These are phyloP conservation scores for Magnusiomyces magnusii DNA, from an alignment of 1,139 yeast species.

Conservation along the genomic window DNA sequence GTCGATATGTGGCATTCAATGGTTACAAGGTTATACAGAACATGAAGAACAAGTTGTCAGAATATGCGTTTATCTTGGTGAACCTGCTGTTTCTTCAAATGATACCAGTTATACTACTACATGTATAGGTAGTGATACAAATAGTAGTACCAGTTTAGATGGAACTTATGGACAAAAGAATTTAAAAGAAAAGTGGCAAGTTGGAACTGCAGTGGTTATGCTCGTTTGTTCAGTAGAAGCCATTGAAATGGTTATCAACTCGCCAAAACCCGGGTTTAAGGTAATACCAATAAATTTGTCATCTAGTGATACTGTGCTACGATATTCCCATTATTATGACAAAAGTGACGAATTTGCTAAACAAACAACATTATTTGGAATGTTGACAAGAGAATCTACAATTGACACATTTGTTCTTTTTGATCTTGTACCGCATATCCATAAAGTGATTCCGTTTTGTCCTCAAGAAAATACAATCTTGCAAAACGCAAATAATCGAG, in stretches of 20 bases:
- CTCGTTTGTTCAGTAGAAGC: neutral
- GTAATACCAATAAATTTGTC: neutral
- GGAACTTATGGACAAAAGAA: neutral
- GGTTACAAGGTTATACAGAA: constrained; percentile 4
- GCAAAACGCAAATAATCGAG: neutral
- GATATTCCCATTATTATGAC: neutral
- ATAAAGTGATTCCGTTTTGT: neutral
- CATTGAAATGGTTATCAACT: neutral
- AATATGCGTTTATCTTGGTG: constrained; percentile 2
- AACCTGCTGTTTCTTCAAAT: neutral
- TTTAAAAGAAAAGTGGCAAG: neutral
- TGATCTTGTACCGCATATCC: neutral
- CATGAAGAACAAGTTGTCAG: constrained; percentile 1
- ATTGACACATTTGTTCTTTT: neutral
- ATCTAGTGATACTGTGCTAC: too few relatives aligned
- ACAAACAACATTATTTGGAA: neutral
- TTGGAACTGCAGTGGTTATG: neutral
- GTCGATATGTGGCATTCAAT: constrained; percentile 2
- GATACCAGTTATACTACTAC: neutral
- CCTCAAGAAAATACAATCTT: neutral
- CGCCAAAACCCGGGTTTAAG: neutral
- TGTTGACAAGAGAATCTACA: neutral
- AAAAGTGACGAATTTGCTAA: neutral
- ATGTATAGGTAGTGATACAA: neutral
- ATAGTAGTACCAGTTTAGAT: neutral